phyloP scores from a whole-genome alignment of 208 protist genomes.

The Naegleria lovaniensis region DNA sequence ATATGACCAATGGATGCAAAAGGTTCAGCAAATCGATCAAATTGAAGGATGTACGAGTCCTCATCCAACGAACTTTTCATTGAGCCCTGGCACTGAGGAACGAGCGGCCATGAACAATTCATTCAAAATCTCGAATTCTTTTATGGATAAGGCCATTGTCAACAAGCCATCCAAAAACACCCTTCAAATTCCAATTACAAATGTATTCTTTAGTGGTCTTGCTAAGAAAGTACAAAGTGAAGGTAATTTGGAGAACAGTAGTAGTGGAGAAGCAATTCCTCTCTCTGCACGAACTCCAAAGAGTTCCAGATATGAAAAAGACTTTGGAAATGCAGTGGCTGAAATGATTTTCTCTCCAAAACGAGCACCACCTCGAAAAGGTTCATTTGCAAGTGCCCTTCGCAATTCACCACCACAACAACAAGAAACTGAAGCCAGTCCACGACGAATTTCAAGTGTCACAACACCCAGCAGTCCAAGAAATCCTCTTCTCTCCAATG shows the following conservation, averaged over 20 bases:
- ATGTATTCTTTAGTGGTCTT: neutral
- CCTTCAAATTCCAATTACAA: neutral
- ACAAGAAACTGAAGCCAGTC: neutral
- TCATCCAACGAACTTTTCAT: too few relatives aligned
- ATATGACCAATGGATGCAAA: neutral
- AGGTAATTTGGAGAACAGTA: too few relatives aligned
- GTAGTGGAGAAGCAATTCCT: neutral
- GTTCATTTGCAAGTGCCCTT: neutral
- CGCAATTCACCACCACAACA: neutral
- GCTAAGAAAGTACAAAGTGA: neutral
- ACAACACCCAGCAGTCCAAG: neutral
- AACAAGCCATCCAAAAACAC: neutral
- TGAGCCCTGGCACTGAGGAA: neutral
- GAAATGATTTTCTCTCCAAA: neutral
- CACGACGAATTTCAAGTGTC: neutral
- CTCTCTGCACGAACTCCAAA: neutral
- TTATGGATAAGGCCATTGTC: neutral
- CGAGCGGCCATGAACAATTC: neutral
- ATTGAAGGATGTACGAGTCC: neutral
- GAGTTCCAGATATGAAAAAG: neutral
- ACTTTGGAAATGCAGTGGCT: neutral
- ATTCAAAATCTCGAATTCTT: neutral
- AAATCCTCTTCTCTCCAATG: too few relatives aligned
- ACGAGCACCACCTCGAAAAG: neutral
- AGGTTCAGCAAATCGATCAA: neutral